These are phyloP conservation scores for Trichomonas tenax DNA, from an alignment of 208 protist genomes.

Conservation along the genomic window DNA sequence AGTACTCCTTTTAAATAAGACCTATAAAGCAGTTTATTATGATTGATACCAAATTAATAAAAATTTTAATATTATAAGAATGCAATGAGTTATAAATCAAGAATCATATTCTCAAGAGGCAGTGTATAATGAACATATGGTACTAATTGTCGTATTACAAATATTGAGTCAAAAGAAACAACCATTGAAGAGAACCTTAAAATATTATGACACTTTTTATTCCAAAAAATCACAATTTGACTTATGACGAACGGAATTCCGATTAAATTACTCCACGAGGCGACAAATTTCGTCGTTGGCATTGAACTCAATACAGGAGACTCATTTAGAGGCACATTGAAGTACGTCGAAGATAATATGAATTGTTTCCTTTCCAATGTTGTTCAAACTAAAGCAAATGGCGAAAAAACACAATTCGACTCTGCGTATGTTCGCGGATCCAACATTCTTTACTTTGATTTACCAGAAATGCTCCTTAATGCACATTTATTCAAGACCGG, in stretches of 20 bases:
- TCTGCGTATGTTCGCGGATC: background rate
- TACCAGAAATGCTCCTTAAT: slow-evolving; percentile 13
- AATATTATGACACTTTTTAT: too few species aligned
- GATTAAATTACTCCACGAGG: background rate
- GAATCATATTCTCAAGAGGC: too few species aligned
- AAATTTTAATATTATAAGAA: too few species aligned
- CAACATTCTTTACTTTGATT: background rate
- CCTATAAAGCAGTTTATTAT: too few species aligned
- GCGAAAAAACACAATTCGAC: background rate
- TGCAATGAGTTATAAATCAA: too few species aligned
- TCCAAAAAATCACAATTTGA: too few species aligned
- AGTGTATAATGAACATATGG: too few species aligned
- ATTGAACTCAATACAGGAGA: background rate
- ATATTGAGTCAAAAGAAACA: too few species aligned
- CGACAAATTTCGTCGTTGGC: background rate
- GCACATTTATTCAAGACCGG: background rate
- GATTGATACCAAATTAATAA: too few species aligned
- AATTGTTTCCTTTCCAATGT: background rate
- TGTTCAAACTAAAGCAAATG: background rate
- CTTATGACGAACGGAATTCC: background rate
- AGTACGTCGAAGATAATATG: slow-evolving; percentile 7
- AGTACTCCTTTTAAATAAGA: too few species aligned
- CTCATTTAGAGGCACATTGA: background rate
- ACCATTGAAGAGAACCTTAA: too few species aligned
- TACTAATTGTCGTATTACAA: too few species aligned